Percentiles rank a stretch among this genome's conserved stretches.
These are phyloP conservation scores for Hymenoscyphus occultus DNA, from an alignment of 2,329 filamentous ascomycete genomes.

Conservation along the genomic window DNA sequence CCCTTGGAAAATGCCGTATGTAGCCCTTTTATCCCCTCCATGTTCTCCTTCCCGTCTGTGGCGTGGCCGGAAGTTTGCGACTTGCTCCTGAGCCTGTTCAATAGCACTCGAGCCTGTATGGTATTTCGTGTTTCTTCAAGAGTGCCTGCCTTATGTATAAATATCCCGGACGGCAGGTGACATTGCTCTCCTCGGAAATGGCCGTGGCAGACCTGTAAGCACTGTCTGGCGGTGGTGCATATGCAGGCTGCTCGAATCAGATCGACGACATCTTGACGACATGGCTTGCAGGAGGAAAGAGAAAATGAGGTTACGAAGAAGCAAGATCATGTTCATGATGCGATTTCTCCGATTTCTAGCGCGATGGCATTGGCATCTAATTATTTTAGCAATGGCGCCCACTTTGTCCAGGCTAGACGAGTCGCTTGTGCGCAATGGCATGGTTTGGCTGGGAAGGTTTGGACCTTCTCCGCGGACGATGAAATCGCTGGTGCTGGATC, in stretches of 20 bases:
- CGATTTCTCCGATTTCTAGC: neutral
- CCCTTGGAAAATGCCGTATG: constrained; percentile 4
- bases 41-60: constrained; percentile 1
- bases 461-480: neutral
- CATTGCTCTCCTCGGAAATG: constrained; percentile 12
- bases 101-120: neutral
- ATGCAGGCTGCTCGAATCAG: neutral
- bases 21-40: constrained; percentile 3
- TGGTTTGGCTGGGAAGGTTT: neutral
- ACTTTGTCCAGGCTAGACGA: neutral
- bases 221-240: constrained; percentile 5
- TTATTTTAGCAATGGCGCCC: neutral
- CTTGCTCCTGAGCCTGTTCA: neutral
- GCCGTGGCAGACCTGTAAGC: constrained; percentile 4
- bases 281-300: constrained; percentile 10
- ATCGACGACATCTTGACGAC: constrained; percentile 4
- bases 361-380: neutral
- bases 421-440: neutral
- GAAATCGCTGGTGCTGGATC: neutral
- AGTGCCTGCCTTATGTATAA: constrained; percentile 5
- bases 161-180: constrained; percentile 12
- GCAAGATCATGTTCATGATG: neutral
- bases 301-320: constrained; percentile 5
- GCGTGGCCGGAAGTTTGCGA: neutral
- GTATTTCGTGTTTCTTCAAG: neutral